Base-by-base conservation (phyloP, 192 early-diverging fungal species). In the Coemansia erecta region DNA sequence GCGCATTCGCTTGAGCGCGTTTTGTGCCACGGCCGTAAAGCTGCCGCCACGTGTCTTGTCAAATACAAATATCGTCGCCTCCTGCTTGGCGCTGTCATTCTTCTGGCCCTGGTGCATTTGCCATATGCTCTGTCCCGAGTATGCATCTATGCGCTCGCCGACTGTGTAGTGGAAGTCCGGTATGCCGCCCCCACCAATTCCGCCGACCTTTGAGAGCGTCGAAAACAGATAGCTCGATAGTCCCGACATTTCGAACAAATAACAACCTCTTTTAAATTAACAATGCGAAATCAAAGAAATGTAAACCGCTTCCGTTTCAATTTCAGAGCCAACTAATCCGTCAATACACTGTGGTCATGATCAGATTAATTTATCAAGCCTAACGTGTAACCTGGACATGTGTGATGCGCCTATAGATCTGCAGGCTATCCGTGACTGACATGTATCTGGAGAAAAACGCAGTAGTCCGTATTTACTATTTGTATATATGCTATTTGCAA, bases 21-120 rank as follows among this genome's bases (percentile, higher is more conserved):
- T 97, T 60, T 85, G 83, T 15, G 95, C 94, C n/a, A 94, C 80
- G 2, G 84, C 83, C n/a, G 94, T 56, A 57, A 81, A 86, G 57
- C 91, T 87, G 31, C 77, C 68, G 48, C 89, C 75, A 39, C 81
- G 81, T 17, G 63, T 55, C 45, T 83, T 77, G 68, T 93, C 92
- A 64, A 94, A 94, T 8, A 89, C 83, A 71, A 98, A 95, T 10
- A 96, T 86, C 11, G 92, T 85, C 1, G 87, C 88, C 19, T 82
- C 60, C 11, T 83, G 81, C 51, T 82, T 81, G 53, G 87, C 86
- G 12, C 89, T 85, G 42, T 60, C 56, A 11, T 42, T 60, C 23
- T 61, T 71, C 2, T 53, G 42, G 18, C 60, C 60, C 15, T 52
- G 71, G 72, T 87, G 82, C 15, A 87, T 57, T 8, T 83, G 63